phyloP scores from a whole-genome alignment of 768 basidiomycete genomes.

The Serendipita vermifera region DNA sequence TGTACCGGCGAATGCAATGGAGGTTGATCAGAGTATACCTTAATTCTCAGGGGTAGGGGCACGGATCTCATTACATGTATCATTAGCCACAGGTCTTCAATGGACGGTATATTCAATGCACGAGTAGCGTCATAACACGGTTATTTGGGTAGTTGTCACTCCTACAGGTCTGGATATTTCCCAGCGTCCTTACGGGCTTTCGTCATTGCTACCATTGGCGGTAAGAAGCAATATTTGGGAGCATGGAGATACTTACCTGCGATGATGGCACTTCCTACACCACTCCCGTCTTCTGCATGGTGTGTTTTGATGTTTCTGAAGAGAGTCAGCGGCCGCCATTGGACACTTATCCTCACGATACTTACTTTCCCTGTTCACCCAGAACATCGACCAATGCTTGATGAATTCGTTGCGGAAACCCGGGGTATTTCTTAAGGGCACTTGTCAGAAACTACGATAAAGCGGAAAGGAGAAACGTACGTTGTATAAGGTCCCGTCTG shows the following conservation, averaged over 20 bases:
- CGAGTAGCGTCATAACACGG: too few species aligned
- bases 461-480: conserved; percentile 32
- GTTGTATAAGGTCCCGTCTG: conserved; percentile 92
- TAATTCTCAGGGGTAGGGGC: too few species aligned
- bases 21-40: too few species aligned
- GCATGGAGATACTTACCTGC: conserved; percentile 39
- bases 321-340: background rate
- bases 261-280: conserved; percentile 94
- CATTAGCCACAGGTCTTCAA: too few species aligned
- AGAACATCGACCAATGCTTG: conserved; percentile 90
- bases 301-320: conserved; percentile 57
- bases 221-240: conserved; percentile 11
- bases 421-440: conserved; percentile 83
- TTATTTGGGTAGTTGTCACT: background rate
- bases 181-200: conserved; percentile 63
- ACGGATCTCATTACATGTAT: too few species aligned
- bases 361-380: conserved; percentile 86
- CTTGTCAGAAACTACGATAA: background rate
- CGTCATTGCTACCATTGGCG: conserved; percentile 59
- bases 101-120: too few species aligned
- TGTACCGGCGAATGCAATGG: too few species aligned
- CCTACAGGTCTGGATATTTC: conserved; percentile 36
- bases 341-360: conserved; percentile 12
- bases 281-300: conserved; percentile 84
- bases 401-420: conserved; percentile 85